Evolutionary conservation across 345 rosid genomes (phyloP).

Genomic region (Gossypium anomalum): DNA sequence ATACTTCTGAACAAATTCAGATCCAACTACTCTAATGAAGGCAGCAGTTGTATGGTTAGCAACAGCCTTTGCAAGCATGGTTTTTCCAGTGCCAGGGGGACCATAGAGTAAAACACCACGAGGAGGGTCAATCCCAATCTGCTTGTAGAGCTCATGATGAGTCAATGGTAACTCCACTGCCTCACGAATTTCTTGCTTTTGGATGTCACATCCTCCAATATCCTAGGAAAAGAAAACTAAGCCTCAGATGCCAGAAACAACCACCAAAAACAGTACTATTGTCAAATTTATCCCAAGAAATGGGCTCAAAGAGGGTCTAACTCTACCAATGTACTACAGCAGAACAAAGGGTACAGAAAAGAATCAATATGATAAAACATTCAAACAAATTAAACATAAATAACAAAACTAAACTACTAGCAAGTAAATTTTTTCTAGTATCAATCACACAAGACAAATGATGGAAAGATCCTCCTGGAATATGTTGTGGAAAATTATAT

Average conservation of each 20-base stretch:
- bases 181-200: conserved; percentile 99
- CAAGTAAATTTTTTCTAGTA: not conserved
- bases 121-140: conserved; percentile 96
- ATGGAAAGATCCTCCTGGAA: not conserved
- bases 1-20: conserved; percentile 97
- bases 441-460: not conserved
- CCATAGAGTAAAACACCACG: conserved; percentile 97
- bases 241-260: not conserved
- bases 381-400: not conserved
- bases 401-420: not conserved
- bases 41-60: conserved; percentile 98
- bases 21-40: conserved; percentile 96
- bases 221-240: conserved; percentile 41
- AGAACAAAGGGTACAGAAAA: not conserved
- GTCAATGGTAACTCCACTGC: conserved; percentile 97
- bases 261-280: not conserved
- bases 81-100: conserved; percentile 98
- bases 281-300: not conserved
- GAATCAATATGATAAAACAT: not conserved
- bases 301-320: conserved; percentile 7
- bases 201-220: conserved; percentile 94
- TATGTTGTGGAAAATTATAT: not conserved
- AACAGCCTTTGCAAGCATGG: conserved; percentile 99
- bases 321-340: not conserved
- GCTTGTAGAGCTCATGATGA: conserved; percentile 90